These are phyloP conservation scores for Sordariomycetes sp. DNA, from an alignment of 2,329 filamentous ascomycete species.

Conservation along the genomic window DNA sequence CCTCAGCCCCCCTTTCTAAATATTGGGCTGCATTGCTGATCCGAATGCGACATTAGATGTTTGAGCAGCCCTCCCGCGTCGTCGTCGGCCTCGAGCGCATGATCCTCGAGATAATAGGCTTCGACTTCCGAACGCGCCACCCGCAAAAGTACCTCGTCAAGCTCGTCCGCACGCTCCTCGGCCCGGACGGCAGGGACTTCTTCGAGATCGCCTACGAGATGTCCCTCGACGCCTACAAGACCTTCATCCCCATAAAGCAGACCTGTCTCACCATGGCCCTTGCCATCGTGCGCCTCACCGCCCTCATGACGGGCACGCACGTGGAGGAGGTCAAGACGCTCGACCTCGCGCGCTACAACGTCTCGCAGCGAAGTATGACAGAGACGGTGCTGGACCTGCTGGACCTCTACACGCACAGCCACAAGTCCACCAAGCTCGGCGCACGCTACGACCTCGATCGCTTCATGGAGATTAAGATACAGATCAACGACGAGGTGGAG, in stretches of 20 bases:
- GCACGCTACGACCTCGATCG: conserved; percentile 60
- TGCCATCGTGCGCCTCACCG: conserved; percentile 70
- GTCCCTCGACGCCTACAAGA: conserved; percentile 83
- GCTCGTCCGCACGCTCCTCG: conserved; percentile 50
- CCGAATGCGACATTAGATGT: conserved; percentile 41
- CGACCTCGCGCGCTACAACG: conserved; percentile 34
- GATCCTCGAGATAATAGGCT: conserved; percentile 85
- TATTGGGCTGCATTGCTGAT: neutral
- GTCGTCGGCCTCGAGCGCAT: conserved; percentile 86
- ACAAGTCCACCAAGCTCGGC: conserved; percentile 63
- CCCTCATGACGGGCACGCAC: conserved; percentile 51
- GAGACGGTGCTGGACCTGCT: conserved; percentile 86
- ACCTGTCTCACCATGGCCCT: conserved; percentile 77
- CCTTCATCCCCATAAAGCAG: conserved; percentile 85
- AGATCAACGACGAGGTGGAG: conserved; percentile 72
- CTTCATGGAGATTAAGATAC: conserved; percentile 80
- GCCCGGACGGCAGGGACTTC: conserved; percentile 40
- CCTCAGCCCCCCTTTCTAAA: neutral
- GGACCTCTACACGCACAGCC: conserved; percentile 84
- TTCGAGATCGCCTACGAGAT: conserved; percentile 67
- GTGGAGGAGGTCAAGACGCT: conserved; percentile 38
- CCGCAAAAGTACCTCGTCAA: conserved; percentile 81
- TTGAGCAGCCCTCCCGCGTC: conserved; percentile 67
- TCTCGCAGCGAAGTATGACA: conserved; percentile 36
- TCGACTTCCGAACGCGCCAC: conserved; percentile 85